These are phyloP conservation scores for Lumnitzera racemosa DNA, from an alignment of 345 rosid genomes.

Conservation along the genomic window DNA sequence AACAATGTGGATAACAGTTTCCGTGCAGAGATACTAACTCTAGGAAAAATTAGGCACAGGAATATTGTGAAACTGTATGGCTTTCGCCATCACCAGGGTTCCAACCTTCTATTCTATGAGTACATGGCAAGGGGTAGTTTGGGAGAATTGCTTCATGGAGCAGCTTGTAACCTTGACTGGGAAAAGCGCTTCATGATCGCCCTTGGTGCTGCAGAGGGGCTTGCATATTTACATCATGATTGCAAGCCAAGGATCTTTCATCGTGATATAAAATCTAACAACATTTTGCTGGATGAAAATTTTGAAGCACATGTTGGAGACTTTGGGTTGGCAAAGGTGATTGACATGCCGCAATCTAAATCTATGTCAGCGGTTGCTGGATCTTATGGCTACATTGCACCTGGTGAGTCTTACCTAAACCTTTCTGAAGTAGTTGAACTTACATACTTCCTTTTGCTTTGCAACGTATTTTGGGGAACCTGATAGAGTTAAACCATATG, in stretches of 20 bases:
- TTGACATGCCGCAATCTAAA: constrained; percentile 83
- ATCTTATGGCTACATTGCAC: constrained; percentile 96
- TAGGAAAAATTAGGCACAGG: constrained; percentile 79
- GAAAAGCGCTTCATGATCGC: constrained; percentile 64
- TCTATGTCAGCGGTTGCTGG: constrained; percentile 97
- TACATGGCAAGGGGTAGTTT: constrained; percentile 53
- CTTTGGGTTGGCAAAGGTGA: constrained; percentile 83
- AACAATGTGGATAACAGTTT: constrained; percentile 64
- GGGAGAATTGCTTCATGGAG: constrained; percentile 68
- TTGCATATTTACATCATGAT: constrained; percentile 81
- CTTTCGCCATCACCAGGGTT: constrained; percentile 79
- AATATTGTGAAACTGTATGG: constrained; percentile 92
- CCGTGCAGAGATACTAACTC: constrained; percentile 69
- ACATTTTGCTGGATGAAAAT: constrained; percentile 68
- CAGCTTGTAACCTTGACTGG: constrained; percentile 60
- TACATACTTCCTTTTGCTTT: background rate
- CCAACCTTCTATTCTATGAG: constrained; percentile 76
- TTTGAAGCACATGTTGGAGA: constrained; percentile 94
- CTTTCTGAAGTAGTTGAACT: background rate
- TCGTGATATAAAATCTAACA: constrained; percentile 80
- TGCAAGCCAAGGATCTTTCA: constrained; percentile 88
- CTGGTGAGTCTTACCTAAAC: constrained; percentile 33
- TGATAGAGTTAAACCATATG: no score
- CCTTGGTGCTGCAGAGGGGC: constrained; percentile 77
- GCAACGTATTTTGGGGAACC: no score